A percentile compares a stretch with the other conserved stretches of the same genome.
Evolutionary conservation across 139 green algal genomes (phyloP).

Genomic region (Desmodesmus armatus): DNA sequence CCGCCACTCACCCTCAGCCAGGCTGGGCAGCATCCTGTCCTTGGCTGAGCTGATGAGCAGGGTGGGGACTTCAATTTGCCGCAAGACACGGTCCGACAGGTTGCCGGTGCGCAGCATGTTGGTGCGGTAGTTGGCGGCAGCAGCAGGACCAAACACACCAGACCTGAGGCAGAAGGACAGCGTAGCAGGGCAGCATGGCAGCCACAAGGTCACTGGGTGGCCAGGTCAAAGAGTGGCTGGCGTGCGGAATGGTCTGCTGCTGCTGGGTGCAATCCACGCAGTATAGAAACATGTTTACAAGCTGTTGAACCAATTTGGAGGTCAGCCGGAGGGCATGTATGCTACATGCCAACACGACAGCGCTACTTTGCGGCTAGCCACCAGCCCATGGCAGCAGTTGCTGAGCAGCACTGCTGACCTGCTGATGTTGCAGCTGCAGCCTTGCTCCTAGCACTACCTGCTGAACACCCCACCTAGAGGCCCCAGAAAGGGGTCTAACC

Average conservation of each 20-base stretch:
- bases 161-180: not conserved
- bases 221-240: no score
- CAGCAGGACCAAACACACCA: slow-evolving; percentile 43
- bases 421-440: no score
- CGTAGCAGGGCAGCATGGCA: not conserved
- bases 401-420: no score
- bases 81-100: slow-evolving; percentile 52
- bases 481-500: no score
- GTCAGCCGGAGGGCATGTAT: not conserved
- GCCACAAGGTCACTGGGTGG: no score
- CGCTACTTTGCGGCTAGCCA: no score
- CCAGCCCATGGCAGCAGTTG: no score
- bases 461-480: no score
- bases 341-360: no score
- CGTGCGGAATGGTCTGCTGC: no score
- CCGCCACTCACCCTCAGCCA: slow-evolving; percentile 65
- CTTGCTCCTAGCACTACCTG: no score
- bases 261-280: not conserved
- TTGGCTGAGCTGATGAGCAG: slow-evolving; percentile 61
- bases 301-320: not conserved
- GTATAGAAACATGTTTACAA: no score
- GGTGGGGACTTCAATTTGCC: slow-evolving; percentile 39
- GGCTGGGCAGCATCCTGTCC: slow-evolving; percentile 73
- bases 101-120: slow-evolving; percentile 67
- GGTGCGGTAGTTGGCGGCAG: slow-evolving; percentile 68